A percentile compares a stretch with the other conserved stretches of the same genome.
Conservation (phyloP, 2,329 filamentous ascomycete species). For the Hymenoscyphus fraxineus region DNA sequence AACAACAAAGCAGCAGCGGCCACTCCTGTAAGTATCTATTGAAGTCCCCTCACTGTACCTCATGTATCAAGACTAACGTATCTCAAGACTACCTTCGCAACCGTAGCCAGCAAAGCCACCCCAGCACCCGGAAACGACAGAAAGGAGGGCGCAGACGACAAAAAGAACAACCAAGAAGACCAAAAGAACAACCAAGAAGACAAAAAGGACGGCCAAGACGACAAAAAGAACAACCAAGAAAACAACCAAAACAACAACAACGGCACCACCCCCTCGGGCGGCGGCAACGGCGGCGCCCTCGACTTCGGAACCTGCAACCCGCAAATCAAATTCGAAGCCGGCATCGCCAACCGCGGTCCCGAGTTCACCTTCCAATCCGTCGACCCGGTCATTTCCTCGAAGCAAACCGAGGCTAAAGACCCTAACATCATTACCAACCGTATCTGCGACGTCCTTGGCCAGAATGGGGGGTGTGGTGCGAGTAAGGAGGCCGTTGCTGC, state of each 20-base stretch:
- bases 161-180: constrained; percentile 6
- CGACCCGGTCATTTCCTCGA: constrained; percentile 57
- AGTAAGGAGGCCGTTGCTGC: constrained; percentile 50
- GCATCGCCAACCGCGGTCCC: constrained; percentile 48
- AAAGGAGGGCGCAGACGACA: neutral
- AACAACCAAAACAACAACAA: constrained; percentile 25
- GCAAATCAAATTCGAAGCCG: constrained; percentile 53
- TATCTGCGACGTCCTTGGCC: constrained; percentile 65
- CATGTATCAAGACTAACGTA: constrained; percentile 33
- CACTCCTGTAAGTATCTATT: too few relatives aligned
- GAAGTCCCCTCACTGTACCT: too few relatives aligned
- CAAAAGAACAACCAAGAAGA: constrained; percentile 9
- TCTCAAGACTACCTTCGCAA: constrained; percentile 42
- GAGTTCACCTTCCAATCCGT: constrained; percentile 68
- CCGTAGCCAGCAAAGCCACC: constrained; percentile 14
- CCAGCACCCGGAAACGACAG: neutral
- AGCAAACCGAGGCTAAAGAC: constrained; percentile 65
- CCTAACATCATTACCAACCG: constrained; percentile 71
- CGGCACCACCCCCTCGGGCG: constrained; percentile 16
- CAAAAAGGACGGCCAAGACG: constrained; percentile 19
- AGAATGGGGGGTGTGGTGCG: constrained; percentile 55
- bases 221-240: neutral
- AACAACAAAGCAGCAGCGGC: too few relatives aligned
- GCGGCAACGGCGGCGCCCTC: constrained; percentile 26
- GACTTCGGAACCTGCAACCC: constrained; percentile 50